Evolutionary conservation across 495 filamentous ascomycete genomes (phyloP).

Genomic region (Niebla homalea): DNA sequence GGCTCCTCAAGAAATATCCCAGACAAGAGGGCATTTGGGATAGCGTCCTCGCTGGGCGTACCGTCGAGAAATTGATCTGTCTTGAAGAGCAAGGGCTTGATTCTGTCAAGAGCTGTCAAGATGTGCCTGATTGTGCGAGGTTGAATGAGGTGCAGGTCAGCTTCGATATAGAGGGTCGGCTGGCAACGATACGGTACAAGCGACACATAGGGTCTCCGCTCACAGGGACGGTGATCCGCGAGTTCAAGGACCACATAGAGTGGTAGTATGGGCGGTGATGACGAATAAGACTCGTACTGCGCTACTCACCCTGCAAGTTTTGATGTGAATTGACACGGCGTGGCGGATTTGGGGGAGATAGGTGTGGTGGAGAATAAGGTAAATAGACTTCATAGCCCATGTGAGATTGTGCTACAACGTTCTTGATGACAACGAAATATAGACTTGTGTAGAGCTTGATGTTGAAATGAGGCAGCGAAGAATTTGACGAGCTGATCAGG

Average conservation of each 20-base stretch:
- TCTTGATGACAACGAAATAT: too few relatives aligned
- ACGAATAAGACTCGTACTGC: too few relatives aligned
- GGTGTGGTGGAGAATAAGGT: too few relatives aligned
- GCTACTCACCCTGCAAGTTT: too few relatives aligned
- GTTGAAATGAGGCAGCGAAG: too few relatives aligned
- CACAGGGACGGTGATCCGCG: neutral
- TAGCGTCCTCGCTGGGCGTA: constrained; percentile 39
- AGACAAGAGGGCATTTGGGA: constrained; percentile 54
- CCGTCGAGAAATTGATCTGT: constrained; percentile 40
- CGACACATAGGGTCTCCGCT: neutral
- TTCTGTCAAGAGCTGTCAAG: constrained; percentile 14
- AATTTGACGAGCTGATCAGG: too few relatives aligned
- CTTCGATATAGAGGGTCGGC: constrained; percentile 9
- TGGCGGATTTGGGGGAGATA: too few relatives aligned
- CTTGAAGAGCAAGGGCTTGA: constrained; percentile 40
- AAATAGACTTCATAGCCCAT: too few relatives aligned
- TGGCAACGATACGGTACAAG: constrained; percentile 1
- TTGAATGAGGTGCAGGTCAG: constrained; percentile 8
- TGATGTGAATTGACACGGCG: too few relatives aligned
- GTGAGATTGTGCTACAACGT: too few relatives aligned
- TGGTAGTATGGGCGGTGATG: too few relatives aligned
- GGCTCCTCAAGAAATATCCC: constrained; percentile 36
- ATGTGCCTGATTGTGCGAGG: constrained; percentile 13
- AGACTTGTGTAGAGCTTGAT: too few relatives aligned
- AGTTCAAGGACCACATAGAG: neutral